Percentiles rank a stretch among this genome's conserved stretches.
Evolutionary conservation across 192 early-diverging fungal genomes (phyloP).

Genomic region (Backusella psychrophila): DNA sequence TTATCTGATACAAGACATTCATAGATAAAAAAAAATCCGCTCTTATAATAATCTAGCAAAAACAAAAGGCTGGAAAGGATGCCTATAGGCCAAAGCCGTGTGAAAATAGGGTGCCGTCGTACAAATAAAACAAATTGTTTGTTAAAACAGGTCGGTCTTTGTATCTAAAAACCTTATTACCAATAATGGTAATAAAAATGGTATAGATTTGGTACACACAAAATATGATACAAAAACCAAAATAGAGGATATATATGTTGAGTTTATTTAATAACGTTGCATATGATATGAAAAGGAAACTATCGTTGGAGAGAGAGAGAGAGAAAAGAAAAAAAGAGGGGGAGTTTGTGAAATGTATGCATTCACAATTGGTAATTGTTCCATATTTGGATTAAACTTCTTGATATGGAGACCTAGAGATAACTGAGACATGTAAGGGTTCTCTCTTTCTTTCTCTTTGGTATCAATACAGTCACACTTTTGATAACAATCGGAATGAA

Average conservation of each 20-base stretch:
- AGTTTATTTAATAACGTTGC: background rate
- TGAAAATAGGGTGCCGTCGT: background rate
- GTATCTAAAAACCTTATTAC: background rate
- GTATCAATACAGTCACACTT: background rate
- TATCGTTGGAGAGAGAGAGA: background rate
- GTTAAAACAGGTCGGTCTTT: background rate
- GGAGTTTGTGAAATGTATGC: background rate
- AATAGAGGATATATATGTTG: background rate
- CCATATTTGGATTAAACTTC: constrained; percentile 6
- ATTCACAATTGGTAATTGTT: background rate
- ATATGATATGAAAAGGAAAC: background rate
- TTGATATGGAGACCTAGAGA: background rate
- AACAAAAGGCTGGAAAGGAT: background rate
- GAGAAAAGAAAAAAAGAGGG: background rate
- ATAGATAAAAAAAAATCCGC: background rate
- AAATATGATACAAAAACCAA: background rate
- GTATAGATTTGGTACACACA: background rate
- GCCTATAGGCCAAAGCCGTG: constrained; percentile 2
- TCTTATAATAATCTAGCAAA: background rate
- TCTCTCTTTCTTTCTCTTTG: background rate
- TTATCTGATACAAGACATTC: background rate
- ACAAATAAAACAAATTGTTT: background rate
- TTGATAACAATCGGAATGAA: background rate
- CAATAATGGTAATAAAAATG: background rate
- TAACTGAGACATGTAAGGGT: constrained; percentile 1